A percentile compares a stretch with the other conserved stretches of the same genome.
Evolutionary conservation across 2,329 filamentous ascomycete species (phyloP).

Genomic region (Cylindrodendrum hubeiense): DNA sequence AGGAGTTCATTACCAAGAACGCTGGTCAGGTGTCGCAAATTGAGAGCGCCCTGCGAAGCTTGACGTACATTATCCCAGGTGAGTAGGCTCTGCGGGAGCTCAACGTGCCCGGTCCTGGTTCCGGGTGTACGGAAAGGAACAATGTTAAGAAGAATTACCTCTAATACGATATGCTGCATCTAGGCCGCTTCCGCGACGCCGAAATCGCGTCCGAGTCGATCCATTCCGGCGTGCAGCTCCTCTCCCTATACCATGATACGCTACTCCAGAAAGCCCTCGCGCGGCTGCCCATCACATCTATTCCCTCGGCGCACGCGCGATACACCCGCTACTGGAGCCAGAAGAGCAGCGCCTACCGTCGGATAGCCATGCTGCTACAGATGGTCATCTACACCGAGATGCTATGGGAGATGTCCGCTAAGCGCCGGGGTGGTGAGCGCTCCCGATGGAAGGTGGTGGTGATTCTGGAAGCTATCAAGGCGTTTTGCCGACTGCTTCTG

Average conservation of each 20-base stretch:
- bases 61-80: constrained; percentile 97
- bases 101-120: not conserved
- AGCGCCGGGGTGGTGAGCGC: constrained; percentile 83
- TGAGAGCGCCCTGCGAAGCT: constrained; percentile 89
- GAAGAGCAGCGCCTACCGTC: constrained; percentile 78
- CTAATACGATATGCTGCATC: constrained; percentile 20
- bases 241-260: constrained; percentile 93
- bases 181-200: constrained; percentile 87
- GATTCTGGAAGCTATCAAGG: constrained; percentile 87
- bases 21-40: constrained; percentile 94
- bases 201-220: constrained; percentile 95
- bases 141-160: not conserved
- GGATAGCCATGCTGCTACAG: constrained; percentile 85
- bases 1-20: constrained; percentile 95
- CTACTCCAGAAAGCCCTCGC: constrained; percentile 78
- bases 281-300: constrained; percentile 65
- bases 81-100: constrained; percentile 28
- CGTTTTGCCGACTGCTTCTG: constrained; percentile 83
- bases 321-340: constrained; percentile 77
- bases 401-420: constrained; percentile 97
- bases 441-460: constrained; percentile 89
- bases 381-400: constrained; percentile 96
- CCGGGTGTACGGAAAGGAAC: not conserved
- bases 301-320: constrained; percentile 70
- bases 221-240: constrained; percentile 88